These are phyloP conservation scores for Trichosporon inkin DNA, from an alignment of 1,284 basidiomycete species.

Conservation along the genomic window DNA sequence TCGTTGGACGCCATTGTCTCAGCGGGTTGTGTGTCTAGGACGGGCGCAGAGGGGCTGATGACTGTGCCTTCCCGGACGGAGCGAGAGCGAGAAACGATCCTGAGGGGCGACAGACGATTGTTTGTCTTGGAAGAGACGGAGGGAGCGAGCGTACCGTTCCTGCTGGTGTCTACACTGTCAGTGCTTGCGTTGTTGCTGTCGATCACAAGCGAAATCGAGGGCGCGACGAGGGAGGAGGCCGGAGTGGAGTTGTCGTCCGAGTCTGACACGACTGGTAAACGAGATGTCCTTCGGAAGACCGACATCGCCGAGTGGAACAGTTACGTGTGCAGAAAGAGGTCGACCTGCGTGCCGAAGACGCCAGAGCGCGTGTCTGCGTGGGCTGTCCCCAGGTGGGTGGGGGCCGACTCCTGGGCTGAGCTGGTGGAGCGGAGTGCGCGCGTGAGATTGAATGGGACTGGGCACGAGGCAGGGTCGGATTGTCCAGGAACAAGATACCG, in stretches of 20 bases:
- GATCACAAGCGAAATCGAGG: background rate
- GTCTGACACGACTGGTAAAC: background rate
- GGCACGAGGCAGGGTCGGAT: background rate
- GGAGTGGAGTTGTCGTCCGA: background rate
- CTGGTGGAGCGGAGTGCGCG: background rate
- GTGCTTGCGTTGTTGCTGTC: background rate
- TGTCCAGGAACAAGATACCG: background rate
- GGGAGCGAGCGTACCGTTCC: background rate
- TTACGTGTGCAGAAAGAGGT: background rate
- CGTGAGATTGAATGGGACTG: background rate
- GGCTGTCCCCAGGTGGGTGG: too few species aligned
- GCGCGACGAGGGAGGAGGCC: background rate
- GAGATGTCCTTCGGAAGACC: background rate
- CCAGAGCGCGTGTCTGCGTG: background rate
- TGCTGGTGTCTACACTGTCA: background rate
- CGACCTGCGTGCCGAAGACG: slow-evolving; percentile 1
- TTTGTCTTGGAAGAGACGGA: background rate
- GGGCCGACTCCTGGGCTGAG: background rate
- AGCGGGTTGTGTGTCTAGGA: background rate
- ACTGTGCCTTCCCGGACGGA: background rate
- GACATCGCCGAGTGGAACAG: background rate
- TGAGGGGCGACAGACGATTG: background rate
- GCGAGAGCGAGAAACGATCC: slow-evolving; percentile 1
- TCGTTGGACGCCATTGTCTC: background rate
- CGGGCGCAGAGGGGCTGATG: background rate